A percentile compares a stretch with the other conserved stretches of the same genome.
phyloP scores from a whole-genome alignment of 805 yeast species.

The Kodamaea restingae region DNA sequence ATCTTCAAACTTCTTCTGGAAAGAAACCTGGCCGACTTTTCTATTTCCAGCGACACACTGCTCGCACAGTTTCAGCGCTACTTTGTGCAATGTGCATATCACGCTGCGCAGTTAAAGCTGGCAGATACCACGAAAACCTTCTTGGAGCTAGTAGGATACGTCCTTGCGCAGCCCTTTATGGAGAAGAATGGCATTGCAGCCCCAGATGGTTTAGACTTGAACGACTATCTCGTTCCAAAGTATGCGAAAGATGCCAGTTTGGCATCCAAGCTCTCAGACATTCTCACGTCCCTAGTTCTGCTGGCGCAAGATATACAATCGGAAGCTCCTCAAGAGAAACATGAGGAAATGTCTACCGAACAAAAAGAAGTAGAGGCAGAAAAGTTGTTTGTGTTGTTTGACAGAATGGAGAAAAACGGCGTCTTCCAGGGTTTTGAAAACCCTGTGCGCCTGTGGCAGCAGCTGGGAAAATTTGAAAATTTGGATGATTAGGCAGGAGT shows the following conservation, averaged over 20 bases:
- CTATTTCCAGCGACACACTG: conserved; percentile 2
- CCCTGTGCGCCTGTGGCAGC: conserved; percentile 38
- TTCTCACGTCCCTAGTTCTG: conserved; percentile 2
- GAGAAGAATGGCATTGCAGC: conserved; percentile 11
- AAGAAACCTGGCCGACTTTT: conserved; percentile 2
- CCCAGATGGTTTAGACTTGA: conserved; percentile 16
- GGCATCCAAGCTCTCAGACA: neutral
- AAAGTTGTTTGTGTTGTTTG: conserved; percentile 37
- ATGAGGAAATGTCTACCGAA: conserved; percentile 32
- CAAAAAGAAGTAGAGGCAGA: conserved; percentile 46
- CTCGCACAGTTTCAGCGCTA: conserved; percentile 5
- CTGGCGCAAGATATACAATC: neutral
- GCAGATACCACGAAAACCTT: conserved; percentile 7
- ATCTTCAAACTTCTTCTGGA: conserved; percentile 11
- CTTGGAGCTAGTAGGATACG: conserved; percentile 21
- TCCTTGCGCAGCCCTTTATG: conserved; percentile 15
- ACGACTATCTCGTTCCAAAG: conserved; percentile 12
- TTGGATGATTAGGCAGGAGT: neutral
- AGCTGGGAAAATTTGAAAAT: conserved; percentile 27
- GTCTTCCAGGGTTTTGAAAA: conserved; percentile 34
- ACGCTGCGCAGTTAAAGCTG: conserved; percentile 12
- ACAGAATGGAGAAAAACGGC: conserved; percentile 35
- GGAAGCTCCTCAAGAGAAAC: neutral
- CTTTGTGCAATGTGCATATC: conserved; percentile 10
- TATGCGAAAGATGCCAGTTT: conserved; percentile 11